Evolutionary conservation across 2,329 filamentous ascomycete species (phyloP).

Genomic region (Neurospora sp.): DNA sequence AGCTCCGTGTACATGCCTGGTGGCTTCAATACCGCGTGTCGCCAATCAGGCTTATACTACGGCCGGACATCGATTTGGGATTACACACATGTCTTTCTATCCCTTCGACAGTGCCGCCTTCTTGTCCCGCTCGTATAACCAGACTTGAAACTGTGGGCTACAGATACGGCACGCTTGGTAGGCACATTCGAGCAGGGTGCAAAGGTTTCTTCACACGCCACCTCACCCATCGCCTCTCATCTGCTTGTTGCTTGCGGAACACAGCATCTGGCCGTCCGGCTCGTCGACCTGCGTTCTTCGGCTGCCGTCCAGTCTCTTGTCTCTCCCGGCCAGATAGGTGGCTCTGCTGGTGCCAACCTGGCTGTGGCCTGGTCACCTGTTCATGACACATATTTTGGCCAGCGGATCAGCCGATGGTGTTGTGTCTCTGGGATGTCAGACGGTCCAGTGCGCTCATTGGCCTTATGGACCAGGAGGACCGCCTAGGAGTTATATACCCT

Average conservation of each 20-base stretch:
- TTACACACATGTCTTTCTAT: constrained; percentile 69
- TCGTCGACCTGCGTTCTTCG: constrained; percentile 79
- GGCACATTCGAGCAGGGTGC: constrained; percentile 59
- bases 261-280: constrained; percentile 70
- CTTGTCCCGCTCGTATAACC: constrained; percentile 68
- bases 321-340: constrained; percentile 43
- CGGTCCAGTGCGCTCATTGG: constrained; percentile 67
- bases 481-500: constrained; percentile 50
- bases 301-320: constrained; percentile 59
- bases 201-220: constrained; percentile 66
- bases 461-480: constrained; percentile 75
- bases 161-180: constrained; percentile 47
- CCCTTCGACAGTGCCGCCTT: constrained; percentile 69
- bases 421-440: constrained; percentile 80
- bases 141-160: constrained; percentile 65
- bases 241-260: constrained; percentile 82
- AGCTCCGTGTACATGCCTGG: constrained; percentile 32
- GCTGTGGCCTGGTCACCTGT: constrained; percentile 73
- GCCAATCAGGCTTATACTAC: neutral
- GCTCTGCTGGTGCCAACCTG: constrained; percentile 48
- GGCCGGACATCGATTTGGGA: constrained; percentile 50
- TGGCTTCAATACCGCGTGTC: constrained; percentile 33
- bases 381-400: constrained; percentile 64
- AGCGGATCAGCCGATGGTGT: constrained; percentile 80
- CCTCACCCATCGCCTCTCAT: constrained; percentile 62